Evolutionary conservation across 2,329 filamentous ascomycete genomes (phyloP).

Genomic region (Paecilomyces variotii): DNA sequence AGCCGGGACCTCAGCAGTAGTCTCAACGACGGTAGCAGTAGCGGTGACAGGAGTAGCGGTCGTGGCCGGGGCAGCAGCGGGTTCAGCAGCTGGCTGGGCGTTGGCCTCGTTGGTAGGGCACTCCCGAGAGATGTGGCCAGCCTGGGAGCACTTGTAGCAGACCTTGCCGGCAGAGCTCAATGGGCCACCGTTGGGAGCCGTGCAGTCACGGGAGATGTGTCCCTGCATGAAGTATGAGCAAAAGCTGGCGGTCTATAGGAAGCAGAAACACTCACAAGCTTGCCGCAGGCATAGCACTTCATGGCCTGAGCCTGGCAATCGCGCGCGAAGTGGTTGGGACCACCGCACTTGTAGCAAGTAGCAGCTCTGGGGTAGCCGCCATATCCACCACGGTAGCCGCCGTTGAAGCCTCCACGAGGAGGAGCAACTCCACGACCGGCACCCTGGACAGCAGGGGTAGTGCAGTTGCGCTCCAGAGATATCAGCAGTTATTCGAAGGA

Average conservation of each 20-base stretch:
- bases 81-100: constrained; percentile 25
- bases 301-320: constrained; percentile 98
- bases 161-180: constrained; percentile 96
- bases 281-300: constrained; percentile 97
- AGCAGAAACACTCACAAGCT: constrained; percentile 48
- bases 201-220: constrained; percentile 92
- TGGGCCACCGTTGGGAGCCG: constrained; percentile 89
- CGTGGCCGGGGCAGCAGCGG: constrained; percentile 30
- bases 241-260: not conserved
- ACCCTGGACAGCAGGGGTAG: constrained; percentile 56
- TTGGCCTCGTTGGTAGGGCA: constrained; percentile 68
- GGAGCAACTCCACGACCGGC: constrained; percentile 58
- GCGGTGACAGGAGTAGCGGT: constrained; percentile 13
- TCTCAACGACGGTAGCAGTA: constrained; percentile 29
- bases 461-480: constrained; percentile 63
- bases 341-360: constrained; percentile 63
- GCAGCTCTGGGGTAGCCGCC: constrained; percentile 48
- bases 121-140: constrained; percentile 92
- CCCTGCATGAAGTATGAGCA: constrained; percentile 37
- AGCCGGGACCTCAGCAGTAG: constrained; percentile 24
- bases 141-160: constrained; percentile 94
- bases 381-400: constrained; percentile 65
- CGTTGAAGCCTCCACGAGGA: constrained; percentile 57
- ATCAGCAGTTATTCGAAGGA: constrained; percentile 20
- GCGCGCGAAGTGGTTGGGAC: constrained; percentile 95